Evolutionary conservation across 306 rosid genomes (phyloP).

Genomic region (Carpinus fangiana): DNA sequence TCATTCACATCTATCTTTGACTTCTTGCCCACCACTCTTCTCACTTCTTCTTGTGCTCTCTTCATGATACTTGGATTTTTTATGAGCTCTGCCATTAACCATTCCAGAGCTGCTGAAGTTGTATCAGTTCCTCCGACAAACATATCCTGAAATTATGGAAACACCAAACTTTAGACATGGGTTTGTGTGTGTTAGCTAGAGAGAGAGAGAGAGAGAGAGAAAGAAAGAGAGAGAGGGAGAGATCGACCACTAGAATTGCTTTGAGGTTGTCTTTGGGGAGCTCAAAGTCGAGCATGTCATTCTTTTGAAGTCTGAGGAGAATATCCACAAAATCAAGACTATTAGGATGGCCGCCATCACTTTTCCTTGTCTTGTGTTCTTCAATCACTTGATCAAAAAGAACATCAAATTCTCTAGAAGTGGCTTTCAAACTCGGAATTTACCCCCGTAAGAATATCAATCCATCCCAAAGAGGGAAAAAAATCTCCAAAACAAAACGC

Average conservation of each 20-base stretch:
- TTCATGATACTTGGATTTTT: slow-evolving; percentile 19
- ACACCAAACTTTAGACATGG: neutral
- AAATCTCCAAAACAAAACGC: neutral
- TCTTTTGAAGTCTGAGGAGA: slow-evolving; percentile 13
- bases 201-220: neutral
- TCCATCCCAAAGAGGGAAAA: slow-evolving; percentile 8
- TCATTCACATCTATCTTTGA: neutral
- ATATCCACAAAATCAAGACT: slow-evolving; percentile 16
- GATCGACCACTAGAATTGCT: neutral
- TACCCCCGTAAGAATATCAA: neutral
- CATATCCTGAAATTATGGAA: slow-evolving; percentile 19
- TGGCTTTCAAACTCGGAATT: neutral
- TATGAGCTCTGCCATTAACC: slow-evolving; percentile 19
- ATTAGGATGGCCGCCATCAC: neutral
- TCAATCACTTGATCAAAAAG: neutral
- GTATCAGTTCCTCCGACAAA: slow-evolving; percentile 9
- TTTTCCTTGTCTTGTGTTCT: neutral
- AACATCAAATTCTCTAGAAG: neutral
- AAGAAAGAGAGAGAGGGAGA: too few species aligned
- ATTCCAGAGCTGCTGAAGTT: slow-evolving; percentile 5
- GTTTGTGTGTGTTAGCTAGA: neutral
- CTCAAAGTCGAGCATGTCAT: slow-evolving; percentile 5
- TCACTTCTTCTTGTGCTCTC: neutral
- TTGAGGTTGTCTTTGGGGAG: slow-evolving; percentile 10
- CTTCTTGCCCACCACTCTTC: neutral